phyloP scores from a whole-genome alignment of 805 yeast genomes.

The Schwanniomyces sp. region DNA sequence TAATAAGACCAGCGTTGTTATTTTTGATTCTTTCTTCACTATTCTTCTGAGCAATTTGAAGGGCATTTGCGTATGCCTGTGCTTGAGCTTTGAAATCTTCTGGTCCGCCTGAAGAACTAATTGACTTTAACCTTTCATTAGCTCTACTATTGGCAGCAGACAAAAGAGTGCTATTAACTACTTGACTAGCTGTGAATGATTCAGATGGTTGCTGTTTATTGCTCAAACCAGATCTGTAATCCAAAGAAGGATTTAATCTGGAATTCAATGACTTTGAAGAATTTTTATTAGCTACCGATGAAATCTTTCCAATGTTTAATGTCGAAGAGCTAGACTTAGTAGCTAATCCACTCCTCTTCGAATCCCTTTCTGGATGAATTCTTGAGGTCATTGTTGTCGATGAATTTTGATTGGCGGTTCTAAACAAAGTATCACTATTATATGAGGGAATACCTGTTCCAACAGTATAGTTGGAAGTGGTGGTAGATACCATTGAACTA shows the following conservation, averaged over 20 bases:
- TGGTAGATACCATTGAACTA: constrained; percentile 3
- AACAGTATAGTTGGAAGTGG: background rate
- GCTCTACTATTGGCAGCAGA: constrained; percentile 52
- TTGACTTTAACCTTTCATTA: constrained; percentile 33
- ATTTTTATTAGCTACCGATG: constrained; percentile 35
- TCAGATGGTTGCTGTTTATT: constrained; percentile 19
- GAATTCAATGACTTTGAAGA: constrained; percentile 39
- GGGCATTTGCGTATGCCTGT: constrained; percentile 68
- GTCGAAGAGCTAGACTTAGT: constrained; percentile 20
- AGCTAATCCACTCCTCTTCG: constrained; percentile 41
- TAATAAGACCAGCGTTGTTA: constrained; percentile 55
- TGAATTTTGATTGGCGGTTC: constrained; percentile 41
- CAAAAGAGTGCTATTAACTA: constrained; percentile 47
- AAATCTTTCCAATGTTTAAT: constrained; percentile 35
- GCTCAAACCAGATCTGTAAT: constrained; percentile 39
- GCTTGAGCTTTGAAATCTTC: constrained; percentile 43
- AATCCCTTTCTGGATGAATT: constrained; percentile 42
- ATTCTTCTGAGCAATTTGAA: constrained; percentile 71
- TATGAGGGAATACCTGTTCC: constrained; percentile 31
- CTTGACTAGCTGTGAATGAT: constrained; percentile 41
- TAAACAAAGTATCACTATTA: constrained; percentile 31
- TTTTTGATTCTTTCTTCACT: constrained; percentile 52
- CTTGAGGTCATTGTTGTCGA: constrained; percentile 43
- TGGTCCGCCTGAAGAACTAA: constrained; percentile 24
- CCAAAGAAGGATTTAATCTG: constrained; percentile 42